phyloP scores from a whole-genome alignment of 116 monocot genomes.

The Cymodocea nodosa region DNA sequence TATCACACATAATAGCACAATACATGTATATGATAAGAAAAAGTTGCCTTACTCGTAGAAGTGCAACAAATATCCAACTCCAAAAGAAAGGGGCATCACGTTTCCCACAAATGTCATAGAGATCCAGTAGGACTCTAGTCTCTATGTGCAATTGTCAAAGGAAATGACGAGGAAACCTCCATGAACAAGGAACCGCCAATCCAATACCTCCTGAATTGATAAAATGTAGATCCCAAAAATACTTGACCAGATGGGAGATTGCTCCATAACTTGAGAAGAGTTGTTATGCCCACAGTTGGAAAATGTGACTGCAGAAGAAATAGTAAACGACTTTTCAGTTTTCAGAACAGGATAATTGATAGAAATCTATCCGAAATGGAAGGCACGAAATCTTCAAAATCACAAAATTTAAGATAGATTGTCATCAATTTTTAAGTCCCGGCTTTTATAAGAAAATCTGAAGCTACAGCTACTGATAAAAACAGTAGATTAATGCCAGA shows the following conservation, averaged over 20 bases:
- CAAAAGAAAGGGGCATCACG: constrained; percentile 29
- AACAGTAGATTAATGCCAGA: no score
- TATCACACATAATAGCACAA: no score
- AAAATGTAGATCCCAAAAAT: constrained; percentile 30
- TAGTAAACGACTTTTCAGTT: not conserved
- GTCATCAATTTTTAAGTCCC: no score
- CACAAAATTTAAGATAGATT: no score
- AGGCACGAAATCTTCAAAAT: no score
- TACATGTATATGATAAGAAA: not conserved
- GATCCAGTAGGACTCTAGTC: constrained; percentile 7
- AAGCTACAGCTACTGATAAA: no score
- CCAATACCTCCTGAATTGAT: constrained; percentile 39
- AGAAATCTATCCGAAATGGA: not conserved
- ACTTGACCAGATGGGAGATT: constrained; percentile 32
- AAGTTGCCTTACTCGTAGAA: constrained; percentile 15
- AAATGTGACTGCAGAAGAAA: not conserved
- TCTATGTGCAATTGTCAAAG: constrained; percentile 72
- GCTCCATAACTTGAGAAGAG: constrained; percentile 44
- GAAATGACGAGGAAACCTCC: constrained; percentile 45
- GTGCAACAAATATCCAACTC: constrained; percentile 20
- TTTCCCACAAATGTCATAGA: constrained; percentile 35
- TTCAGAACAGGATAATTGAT: not conserved
- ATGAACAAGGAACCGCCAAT: constrained; percentile 45
- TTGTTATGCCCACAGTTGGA: constrained; percentile 9
- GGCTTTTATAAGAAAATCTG: no score